Conservation (phyloP, 148 eudicot species). For the Pharnaceum exiguum region DNA sequence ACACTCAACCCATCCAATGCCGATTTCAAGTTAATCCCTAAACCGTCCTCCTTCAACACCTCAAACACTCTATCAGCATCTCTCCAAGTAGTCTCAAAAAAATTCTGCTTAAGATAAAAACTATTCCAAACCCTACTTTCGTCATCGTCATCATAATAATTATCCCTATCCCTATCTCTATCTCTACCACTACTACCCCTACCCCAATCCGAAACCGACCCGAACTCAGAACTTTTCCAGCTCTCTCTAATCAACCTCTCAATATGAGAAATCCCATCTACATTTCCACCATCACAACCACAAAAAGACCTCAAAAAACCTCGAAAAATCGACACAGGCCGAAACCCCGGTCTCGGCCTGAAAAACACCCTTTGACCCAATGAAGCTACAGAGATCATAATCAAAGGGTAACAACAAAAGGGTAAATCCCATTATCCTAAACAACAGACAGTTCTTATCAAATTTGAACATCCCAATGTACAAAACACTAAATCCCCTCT, state of each 20-base stretch:
- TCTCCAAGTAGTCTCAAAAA: constrained; percentile 27
- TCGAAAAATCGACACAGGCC: constrained; percentile 19
- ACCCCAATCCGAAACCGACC: constrained; percentile 13
- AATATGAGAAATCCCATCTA: constrained; percentile 34
- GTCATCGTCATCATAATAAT: constrained; percentile 17
- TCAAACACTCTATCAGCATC: constrained; percentile 58
- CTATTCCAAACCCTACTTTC: constrained; percentile 11
- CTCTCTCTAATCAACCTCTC: constrained; percentile 47
- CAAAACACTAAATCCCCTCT: constrained; percentile 7
- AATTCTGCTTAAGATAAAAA: constrained; percentile 26
- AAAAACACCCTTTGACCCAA: constrained; percentile 35
- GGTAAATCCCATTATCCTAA: constrained; percentile 29
- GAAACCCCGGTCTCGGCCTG: too few relatives aligned
- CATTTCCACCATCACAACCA: constrained; percentile 22
- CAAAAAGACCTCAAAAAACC: constrained; percentile 36
- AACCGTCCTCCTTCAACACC: constrained; percentile 65
- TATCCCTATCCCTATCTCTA: constrained; percentile 6
- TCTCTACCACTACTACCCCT: too few relatives aligned
- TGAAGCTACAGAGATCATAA: constrained; percentile 49
- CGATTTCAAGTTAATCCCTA: constrained; percentile 52
- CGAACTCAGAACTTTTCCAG: constrained; percentile 30
- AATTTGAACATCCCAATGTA: constrained; percentile 14
- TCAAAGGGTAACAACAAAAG: constrained; percentile 16
- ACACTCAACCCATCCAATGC: constrained; percentile 47
- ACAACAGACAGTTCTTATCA: neutral